Evolutionary conservation across 2,329 filamentous ascomycete species (phyloP), one percentile per base, ranked within the genome.

Genomic region (Graphium sp.): DNA sequence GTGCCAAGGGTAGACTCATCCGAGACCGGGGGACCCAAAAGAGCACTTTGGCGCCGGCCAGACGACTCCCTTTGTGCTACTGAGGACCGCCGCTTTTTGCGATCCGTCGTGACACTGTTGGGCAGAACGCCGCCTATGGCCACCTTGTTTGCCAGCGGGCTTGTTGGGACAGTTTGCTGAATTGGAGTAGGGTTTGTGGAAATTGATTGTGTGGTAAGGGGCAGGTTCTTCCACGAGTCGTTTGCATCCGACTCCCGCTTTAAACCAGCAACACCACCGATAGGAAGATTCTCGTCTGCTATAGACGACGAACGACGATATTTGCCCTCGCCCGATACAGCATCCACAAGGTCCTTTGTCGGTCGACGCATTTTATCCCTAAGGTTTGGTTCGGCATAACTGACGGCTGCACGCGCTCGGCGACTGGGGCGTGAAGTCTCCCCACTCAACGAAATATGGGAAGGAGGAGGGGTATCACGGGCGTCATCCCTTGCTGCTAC

Each of bases 291-390:
- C 7, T 48, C 46, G 15, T 48, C 44, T 18, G 38, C 32, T 31
- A 43, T 42, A 22, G 56, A 62, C 15, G 48, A 51, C 30, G 55
- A 49, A 28, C 56, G 44, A 37, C 59, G 33, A 33, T 61, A 56
- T 42, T 63, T 72, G 18, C 62, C 65, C 39, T 76, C 66, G n/a
- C 66, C 71, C 8, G 64, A 52, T 10, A 87, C 79, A 2, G 79
- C 80, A 46, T 84, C 78, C 20, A 76, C 67, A 7, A 85, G 51
- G 37, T 81, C 71, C 44, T 81, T 81, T 2, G 75, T 79, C 14
- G 81, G 79, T 34, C 81, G 66, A 33, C 81, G 67, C 80, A 89
- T 85, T 53, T 89, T 89, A 44, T 75, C 77, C 35, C 77, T 66
- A 23, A 89, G 57, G 41, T 79, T 87, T 2, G 81, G 81, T 47